phyloP scores from a whole-genome alignment of 1,284 basidiomycete genomes.

The Bjerkandera adusta region DNA sequence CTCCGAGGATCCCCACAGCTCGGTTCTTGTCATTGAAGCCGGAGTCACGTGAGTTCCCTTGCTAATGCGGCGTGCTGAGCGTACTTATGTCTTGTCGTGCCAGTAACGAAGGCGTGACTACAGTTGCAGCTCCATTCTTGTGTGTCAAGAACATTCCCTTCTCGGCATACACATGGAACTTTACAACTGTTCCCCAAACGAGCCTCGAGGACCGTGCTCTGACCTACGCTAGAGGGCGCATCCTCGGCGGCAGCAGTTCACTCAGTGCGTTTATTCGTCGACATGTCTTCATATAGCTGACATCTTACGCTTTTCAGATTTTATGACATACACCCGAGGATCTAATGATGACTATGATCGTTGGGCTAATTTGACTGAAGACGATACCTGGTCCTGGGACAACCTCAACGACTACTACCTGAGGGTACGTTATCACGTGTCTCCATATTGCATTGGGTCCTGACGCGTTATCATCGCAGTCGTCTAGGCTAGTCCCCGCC shows the following conservation, averaged over 20 bases:
- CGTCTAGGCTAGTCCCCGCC: neutral
- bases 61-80: too few relatives aligned
- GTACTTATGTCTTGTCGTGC: too few relatives aligned
- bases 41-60: constrained; percentile 19
- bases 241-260: constrained; percentile 16
- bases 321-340: constrained; percentile 30
- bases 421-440: constrained; percentile 27
- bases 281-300: too few relatives aligned
- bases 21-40: constrained; percentile 38
- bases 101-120: neutral
- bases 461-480: neutral
- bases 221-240: constrained; percentile 10
- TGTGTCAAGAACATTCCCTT: neutral
- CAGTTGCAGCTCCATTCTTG: constrained; percentile 1
- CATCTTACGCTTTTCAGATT: constrained; percentile 18
- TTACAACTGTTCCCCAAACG: constrained; percentile 15
- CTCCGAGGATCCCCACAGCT: constrained; percentile 16
- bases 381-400: constrained; percentile 34
- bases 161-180: constrained; percentile 13
- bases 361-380: constrained; percentile 25
- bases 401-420: constrained; percentile 19
- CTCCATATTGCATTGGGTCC: neutral
- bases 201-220: constrained; percentile 2
- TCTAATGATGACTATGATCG: constrained; percentile 30
- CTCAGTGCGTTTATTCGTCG: constrained; percentile 18